phyloP scores from a whole-genome alignment of 768 basidiomycete genomes.

The Amanita molliuscula region DNA sequence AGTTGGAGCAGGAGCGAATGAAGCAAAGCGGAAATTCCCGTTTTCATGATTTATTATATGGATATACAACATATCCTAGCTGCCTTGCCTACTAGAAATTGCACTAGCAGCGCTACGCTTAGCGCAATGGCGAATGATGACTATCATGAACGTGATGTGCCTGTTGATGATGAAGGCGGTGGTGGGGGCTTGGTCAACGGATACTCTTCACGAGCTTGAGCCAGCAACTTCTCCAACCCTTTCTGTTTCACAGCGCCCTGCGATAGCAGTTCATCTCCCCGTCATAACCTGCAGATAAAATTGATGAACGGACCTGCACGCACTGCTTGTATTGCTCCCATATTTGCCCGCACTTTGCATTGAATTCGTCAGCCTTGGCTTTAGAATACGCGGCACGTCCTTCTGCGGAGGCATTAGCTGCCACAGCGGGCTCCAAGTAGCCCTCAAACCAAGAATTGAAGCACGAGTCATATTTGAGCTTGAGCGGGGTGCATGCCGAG shows the following conservation, averaged over 20 bases:
- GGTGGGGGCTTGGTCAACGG: constrained; percentile 54
- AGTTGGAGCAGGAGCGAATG: no score
- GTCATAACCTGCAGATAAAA: no score
- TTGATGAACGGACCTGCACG: constrained; percentile 53
- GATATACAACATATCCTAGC: no score
- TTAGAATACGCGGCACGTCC: constrained; percentile 54
- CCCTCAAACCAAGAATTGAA: constrained; percentile 98
- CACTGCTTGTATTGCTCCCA: constrained; percentile 79
- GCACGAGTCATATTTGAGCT: constrained; percentile 85
- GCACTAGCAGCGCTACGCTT: no score
- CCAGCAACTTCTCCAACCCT: constrained; percentile 63
- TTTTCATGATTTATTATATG: no score
- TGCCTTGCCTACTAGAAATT: no score
- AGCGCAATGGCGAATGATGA: no score
- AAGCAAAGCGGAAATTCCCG: no score
- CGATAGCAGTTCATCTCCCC: neutral
- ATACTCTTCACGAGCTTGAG: constrained; percentile 74
- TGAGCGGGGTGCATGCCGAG: constrained; percentile 80
- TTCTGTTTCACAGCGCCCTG: constrained; percentile 76
- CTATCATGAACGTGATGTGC: no score
- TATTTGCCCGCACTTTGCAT: constrained; percentile 71
- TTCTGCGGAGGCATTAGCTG: constrained; percentile 25
- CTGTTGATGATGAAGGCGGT: constrained; percentile 4
- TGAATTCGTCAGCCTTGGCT: constrained; percentile 81
- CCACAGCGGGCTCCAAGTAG: constrained; percentile 77